phyloP scores from a whole-genome alignment of 768 basidiomycete genomes.

The Mycena floridula region DNA sequence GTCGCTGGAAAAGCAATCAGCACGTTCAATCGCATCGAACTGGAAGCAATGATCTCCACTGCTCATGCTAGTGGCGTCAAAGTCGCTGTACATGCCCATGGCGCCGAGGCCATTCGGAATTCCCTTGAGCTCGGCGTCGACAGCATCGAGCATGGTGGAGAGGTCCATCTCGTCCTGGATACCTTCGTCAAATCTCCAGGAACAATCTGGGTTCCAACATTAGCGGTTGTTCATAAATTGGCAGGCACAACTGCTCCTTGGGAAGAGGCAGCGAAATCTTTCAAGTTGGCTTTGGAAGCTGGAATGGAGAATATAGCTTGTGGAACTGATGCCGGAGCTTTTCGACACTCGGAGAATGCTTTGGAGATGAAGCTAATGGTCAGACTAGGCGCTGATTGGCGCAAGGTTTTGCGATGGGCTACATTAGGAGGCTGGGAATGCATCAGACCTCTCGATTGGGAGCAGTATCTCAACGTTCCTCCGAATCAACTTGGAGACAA shows the following conservation, averaged over 20 bases:
- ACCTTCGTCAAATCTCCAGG: slow-evolving; percentile 17
- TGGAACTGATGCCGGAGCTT: slow-evolving; percentile 62
- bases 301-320: slow-evolving; percentile 47
- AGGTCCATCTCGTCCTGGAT: slow-evolving; percentile 19
- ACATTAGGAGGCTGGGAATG: slow-evolving; percentile 57
- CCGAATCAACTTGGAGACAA: slow-evolving; percentile 31
- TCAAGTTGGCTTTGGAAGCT: slow-evolving; percentile 36
- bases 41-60: slow-evolving; percentile 42
- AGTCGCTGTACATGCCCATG: slow-evolving; percentile 50
- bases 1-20: slow-evolving; percentile 26
- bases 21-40: slow-evolving; percentile 41
- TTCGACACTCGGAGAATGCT: slow-evolving; percentile 55
- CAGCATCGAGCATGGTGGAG: slow-evolving; percentile 52
- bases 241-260: slow-evolving; percentile 20
- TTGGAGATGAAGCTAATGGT: slow-evolving; percentile 60
- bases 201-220: slow-evolving; percentile 54
- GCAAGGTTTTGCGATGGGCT: slow-evolving; percentile 48
- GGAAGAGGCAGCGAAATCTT: slow-evolving; percentile 31
- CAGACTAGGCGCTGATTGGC: slow-evolving; percentile 45
- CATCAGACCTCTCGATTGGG: slow-evolving; percentile 42
- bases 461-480: slow-evolving; percentile 16
- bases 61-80: slow-evolving; percentile 49
- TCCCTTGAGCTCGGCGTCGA: slow-evolving; percentile 38
- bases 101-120: slow-evolving; percentile 22
- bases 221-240: slow-evolving; percentile 40